Base-by-base conservation (phyloP, 352 stramenopile species). In the Globisporangium iwayamae region DNA sequence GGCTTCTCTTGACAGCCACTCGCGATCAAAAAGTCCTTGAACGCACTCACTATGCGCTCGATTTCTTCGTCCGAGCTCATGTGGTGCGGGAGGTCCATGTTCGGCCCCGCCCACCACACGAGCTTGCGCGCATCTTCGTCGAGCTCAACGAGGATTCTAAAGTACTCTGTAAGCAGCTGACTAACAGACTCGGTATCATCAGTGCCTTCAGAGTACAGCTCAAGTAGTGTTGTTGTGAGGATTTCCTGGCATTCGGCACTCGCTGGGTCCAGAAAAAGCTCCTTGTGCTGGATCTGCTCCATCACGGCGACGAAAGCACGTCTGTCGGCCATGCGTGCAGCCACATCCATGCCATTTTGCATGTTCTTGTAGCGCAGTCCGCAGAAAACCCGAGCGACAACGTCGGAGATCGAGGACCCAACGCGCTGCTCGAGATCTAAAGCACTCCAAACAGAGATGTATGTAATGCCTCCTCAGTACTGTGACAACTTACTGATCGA, bases 1-100 rank as follows among this genome's bases (percentile, higher is more conserved):
- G 63, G 70, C 38, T 73, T 67, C 16, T 14, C 28, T n/a, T 73
- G 55, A 3, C 77, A 51, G 11, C 30, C 53, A 51, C 72, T 59
- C 0, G 25, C 41, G 0, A 41, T 39, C 22, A 91, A 66, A 52
- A 83, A 88, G 14, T 63, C 45, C 3, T 70, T 56, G 13, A 90
- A 67, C 8, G 65, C 55, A 11, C 59, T 60, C 0, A 91, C 38
- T 65, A 89, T 78, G 11, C 28, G 3, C 25, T 75, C 52, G 47
- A 94, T 85, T 46, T 93, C 79, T 16, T 78, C 62, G n/a, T 62
- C 16, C 8, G 66, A 79, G 65, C 67, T 90, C 72, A 84, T 67
- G 62, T 92, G 81, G 53, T 89, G 73, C 16, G 85, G 85, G 8
- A 93, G 68, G 59, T 90, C 81, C 16, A 93, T 67, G 68, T 84